Evolutionary conservation across 2,329 filamentous ascomycete genomes (phyloP).

Genomic region (Nothopassalora personata): DNA sequence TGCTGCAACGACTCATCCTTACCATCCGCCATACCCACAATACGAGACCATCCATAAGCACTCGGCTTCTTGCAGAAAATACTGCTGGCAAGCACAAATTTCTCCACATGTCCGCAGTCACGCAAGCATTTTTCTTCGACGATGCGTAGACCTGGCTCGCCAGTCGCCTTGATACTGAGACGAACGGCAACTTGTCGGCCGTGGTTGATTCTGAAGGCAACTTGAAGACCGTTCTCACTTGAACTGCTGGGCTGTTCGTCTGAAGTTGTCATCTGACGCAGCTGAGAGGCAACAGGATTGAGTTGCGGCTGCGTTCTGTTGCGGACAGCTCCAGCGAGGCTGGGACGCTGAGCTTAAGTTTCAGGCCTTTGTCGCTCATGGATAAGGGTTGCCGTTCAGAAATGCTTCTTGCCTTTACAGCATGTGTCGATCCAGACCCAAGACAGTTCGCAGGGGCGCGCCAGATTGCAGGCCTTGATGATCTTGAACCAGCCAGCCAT

Average conservation of each 20-base stretch:
- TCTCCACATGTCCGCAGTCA: neutral
- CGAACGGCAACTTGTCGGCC: neutral
- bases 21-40: neutral
- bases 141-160: slow-evolving; percentile 1
- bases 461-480: slow-evolving; percentile 4
- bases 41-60: neutral
- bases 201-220: neutral
- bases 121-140: neutral
- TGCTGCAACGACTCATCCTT: neutral
- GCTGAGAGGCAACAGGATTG: slow-evolving; percentile 1
- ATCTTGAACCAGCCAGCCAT: slow-evolving; percentile 6
- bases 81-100: neutral
- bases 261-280: slow-evolving; percentile 1
- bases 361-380: slow-evolving; percentile 6
- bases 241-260: neutral
- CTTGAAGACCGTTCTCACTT: neutral
- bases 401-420: slow-evolving; percentile 19
- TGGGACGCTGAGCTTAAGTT: slow-evolving; percentile 1
- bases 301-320: neutral
- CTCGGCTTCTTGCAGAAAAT: slow-evolving; percentile 3
- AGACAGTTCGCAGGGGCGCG: neutral
- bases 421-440: slow-evolving; percentile 22
- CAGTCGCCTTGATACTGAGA: neutral
- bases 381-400: slow-evolving; percentile 8
- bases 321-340: neutral